These are phyloP conservation scores for Pythium pectinolyticum DNA, from an alignment of 352 stramenopile species.

Conservation along the genomic window DNA sequence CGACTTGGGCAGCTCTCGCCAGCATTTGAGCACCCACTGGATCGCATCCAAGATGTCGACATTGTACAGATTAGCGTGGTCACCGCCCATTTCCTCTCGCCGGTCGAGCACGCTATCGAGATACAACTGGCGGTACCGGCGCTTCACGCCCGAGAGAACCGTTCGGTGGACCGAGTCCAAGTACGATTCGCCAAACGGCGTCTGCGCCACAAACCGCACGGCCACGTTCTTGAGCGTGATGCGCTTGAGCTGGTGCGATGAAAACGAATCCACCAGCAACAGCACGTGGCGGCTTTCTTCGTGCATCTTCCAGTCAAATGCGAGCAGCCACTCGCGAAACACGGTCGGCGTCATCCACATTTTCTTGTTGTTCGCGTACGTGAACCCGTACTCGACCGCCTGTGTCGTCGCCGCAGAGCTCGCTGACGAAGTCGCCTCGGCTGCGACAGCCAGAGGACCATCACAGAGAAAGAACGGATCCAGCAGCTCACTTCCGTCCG, in stretches of 20 bases:
- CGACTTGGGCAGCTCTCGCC: conserved; percentile 52
- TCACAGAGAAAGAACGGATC: conserved; percentile 70
- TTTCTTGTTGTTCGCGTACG: conserved; percentile 71
- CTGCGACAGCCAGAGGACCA: conserved; percentile 29
- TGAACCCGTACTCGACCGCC: conserved; percentile 38
- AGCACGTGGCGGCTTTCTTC: conserved; percentile 69
- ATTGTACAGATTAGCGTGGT: conserved; percentile 45
- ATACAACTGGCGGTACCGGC: conserved; percentile 53
- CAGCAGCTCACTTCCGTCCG: conserved; percentile 63
- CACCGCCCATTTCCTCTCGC: conserved; percentile 4
- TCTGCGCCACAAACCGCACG: conserved; percentile 46
- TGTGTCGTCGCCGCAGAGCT: not conserved
- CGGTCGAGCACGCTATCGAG: conserved; percentile 47
- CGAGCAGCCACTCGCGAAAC: conserved; percentile 75
- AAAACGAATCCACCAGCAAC: conserved; percentile 60
- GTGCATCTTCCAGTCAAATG: conserved; percentile 79
- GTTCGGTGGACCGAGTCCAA: conserved; percentile 42
- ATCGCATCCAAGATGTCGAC: conserved; percentile 53
- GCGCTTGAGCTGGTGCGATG: conserved; percentile 59
- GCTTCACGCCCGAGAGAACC: conserved; percentile 52
- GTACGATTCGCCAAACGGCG: conserved; percentile 39
- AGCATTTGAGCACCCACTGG: conserved; percentile 54
- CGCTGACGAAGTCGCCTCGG: not conserved
- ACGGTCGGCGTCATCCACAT: conserved; percentile 73
- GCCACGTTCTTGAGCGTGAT: conserved; percentile 63